Conservation (phyloP, 345 rosid genomes). For the Ricinus communis region DNA sequence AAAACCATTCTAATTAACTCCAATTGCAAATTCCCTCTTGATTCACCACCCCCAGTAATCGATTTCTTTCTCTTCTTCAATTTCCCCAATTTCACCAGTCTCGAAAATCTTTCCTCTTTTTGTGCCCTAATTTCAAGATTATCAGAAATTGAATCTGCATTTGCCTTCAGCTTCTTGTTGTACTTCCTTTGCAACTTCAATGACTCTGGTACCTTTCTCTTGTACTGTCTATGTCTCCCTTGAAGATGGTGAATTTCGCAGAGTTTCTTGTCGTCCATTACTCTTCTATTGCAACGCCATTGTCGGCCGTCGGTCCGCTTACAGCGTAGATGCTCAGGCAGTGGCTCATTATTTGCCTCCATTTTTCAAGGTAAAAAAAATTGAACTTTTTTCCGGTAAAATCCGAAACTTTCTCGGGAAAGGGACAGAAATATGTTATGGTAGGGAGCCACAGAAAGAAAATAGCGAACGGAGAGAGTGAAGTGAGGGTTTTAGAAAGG, state of each 20-base stretch:
- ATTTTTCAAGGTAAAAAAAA: slow-evolving; percentile 12
- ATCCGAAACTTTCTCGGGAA: slow-evolving; percentile 21
- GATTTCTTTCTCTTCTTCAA: slow-evolving; percentile 28
- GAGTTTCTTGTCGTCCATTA: slow-evolving; percentile 71
- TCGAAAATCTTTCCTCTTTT: slow-evolving; percentile 25
- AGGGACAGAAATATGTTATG: slow-evolving; percentile 13
- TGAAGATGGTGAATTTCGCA: slow-evolving; percentile 79
- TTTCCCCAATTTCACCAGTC: slow-evolving; percentile 37
- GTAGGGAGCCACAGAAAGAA: background rate
- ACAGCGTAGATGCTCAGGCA: slow-evolving; percentile 85
- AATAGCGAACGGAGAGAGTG: background rate
- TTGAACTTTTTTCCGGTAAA: slow-evolving; percentile 18
- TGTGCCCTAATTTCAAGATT: slow-evolving; percentile 53
- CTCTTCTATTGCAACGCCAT: slow-evolving; percentile 90
- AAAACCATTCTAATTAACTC: slow-evolving; percentile 84
- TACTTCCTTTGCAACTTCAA: slow-evolving; percentile 51
- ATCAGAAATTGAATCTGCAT: background rate
- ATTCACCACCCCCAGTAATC: slow-evolving; percentile 11
- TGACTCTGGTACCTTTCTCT: slow-evolving; percentile 64
- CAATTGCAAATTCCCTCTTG: slow-evolving; percentile 59
- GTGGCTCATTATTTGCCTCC: slow-evolving; percentile 37
- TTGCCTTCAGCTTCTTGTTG: slow-evolving; percentile 27
- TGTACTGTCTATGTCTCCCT: slow-evolving; percentile 54
- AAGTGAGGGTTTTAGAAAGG: background rate
- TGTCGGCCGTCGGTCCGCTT: slow-evolving; percentile 86